A percentile compares a stretch with the other conserved stretches of the same genome.
phyloP scores from a whole-genome alignment of 768 basidiomycete species.

The Trametes cinnabarina region DNA sequence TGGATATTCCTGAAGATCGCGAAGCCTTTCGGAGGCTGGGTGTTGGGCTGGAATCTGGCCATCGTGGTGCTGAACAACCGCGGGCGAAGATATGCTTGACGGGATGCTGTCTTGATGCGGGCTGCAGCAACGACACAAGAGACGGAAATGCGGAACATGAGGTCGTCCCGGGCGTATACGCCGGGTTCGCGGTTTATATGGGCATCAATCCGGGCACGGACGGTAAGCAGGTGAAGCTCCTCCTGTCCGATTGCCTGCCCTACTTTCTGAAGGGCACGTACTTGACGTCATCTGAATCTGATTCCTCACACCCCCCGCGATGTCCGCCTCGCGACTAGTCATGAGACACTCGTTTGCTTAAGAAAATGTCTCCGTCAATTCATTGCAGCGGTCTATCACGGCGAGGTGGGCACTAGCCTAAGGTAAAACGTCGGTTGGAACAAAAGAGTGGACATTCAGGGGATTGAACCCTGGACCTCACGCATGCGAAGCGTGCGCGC shows the following conservation, averaged over 20 bases:
- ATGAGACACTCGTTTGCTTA: no score
- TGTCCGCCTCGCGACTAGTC: no score
- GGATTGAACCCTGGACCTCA: conserved; percentile 15
- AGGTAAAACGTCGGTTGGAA: no score
- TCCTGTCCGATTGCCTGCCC: background rate
- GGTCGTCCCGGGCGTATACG: background rate
- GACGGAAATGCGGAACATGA: conserved; percentile 8
- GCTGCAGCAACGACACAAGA: background rate
- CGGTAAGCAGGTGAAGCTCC: background rate
- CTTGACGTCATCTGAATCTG: background rate
- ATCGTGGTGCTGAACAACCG: conserved; percentile 13
- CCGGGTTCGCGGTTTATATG: background rate
- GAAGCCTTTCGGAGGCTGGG: conserved; percentile 27
- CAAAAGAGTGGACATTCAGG: conserved; percentile 6
- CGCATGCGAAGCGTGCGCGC: conserved; percentile 15
- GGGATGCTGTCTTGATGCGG: background rate
- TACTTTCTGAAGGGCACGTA: background rate
- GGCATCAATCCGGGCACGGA: background rate
- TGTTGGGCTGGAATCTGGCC: conserved; percentile 26
- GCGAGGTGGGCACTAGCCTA: no score
- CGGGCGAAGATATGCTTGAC: background rate
- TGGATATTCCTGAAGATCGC: conserved; percentile 25
- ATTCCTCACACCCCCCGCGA: background rate
- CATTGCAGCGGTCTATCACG: no score
- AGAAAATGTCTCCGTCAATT: no score